phyloP scores from a whole-genome alignment of 495 filamentous ascomycete genomes.

The Aspergillus biplanus region DNA sequence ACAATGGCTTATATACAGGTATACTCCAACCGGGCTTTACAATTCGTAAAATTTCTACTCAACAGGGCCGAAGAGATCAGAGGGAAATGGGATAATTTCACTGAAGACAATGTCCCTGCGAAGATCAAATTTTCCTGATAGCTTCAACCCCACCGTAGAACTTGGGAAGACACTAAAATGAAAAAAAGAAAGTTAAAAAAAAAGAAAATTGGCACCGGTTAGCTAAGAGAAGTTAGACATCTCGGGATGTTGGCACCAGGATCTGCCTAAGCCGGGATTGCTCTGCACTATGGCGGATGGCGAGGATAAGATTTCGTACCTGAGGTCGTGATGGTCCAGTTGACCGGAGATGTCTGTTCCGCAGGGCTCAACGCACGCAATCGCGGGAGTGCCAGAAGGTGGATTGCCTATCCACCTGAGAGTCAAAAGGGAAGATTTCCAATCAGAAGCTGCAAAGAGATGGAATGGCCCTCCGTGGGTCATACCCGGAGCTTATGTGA shows the following conservation, averaged over 20 bases:
- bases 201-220: slow-evolving; percentile 11
- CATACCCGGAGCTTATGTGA: slow-evolving; percentile 14
- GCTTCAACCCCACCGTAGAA: slow-evolving; percentile 21
- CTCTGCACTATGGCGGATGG: background rate
- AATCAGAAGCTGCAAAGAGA: slow-evolving; percentile 20
- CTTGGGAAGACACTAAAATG: slow-evolving; percentile 1
- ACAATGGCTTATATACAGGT: no score
- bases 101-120: background rate
- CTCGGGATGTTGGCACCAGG: background rate
- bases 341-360: slow-evolving; percentile 29
- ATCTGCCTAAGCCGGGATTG: background rate
- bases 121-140: slow-evolving; percentile 24
- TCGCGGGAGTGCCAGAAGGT: slow-evolving; percentile 7
- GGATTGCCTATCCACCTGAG: slow-evolving; percentile 13
- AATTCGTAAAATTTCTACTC: no score
- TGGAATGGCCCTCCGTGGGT: slow-evolving; percentile 15
- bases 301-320: background rate
- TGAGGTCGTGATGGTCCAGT: slow-evolving; percentile 16
- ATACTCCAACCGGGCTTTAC: no score
- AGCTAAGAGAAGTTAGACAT: slow-evolving; percentile 3
- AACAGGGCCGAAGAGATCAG: background rate
- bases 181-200: slow-evolving; percentile 15
- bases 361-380: slow-evolving; percentile 20
- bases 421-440: slow-evolving; percentile 14
- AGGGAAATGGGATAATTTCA: slow-evolving; percentile 1